Evolutionary conservation across 202 grass and related monocot species (phyloP).

Genomic region (Carex sylvatica): DNA sequence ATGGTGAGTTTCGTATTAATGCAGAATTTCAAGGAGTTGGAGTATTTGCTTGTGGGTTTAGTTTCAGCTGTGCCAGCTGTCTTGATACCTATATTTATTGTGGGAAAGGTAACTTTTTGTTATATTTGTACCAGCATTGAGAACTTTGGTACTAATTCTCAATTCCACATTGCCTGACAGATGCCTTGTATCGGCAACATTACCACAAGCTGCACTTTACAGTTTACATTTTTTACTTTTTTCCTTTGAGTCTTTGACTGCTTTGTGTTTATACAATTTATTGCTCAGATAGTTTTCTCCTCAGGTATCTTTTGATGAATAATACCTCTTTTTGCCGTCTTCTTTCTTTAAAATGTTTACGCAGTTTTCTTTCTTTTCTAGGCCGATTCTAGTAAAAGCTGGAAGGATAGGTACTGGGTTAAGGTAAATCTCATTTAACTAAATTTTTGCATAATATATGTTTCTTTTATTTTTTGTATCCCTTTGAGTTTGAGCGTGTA

Average conservation of each 20-base stretch:
- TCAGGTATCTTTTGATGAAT: background rate
- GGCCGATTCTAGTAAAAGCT: slow-evolving; percentile 62
- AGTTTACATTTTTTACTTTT: background rate
- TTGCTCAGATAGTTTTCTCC: background rate
- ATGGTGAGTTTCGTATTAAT: background rate
- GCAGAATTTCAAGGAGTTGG: slow-evolving; percentile 85
- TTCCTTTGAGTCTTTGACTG: background rate
- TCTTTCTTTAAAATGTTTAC: slow-evolving; percentile 15
- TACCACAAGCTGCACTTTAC: background rate
- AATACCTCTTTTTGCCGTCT: background rate
- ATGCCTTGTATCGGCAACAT: background rate
- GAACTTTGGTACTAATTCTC: background rate
- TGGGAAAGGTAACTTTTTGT: slow-evolving; percentile 58
- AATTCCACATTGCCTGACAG: background rate
- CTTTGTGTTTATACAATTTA: background rate
- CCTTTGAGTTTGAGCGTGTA: background rate
- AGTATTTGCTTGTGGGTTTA: slow-evolving; percentile 78
- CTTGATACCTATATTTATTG: slow-evolving; percentile 70
- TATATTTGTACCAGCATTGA: background rate
- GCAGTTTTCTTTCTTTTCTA: slow-evolving; percentile 28
- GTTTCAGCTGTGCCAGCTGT: slow-evolving; percentile 72
- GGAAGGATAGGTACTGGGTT: slow-evolving; percentile 84
- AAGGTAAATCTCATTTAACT: slow-evolving; percentile 57
- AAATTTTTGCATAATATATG: background rate
- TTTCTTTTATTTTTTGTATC: background rate